Base-by-base conservation (phyloP, 441 rosid genomes). In the Breynia disticha region DNA sequence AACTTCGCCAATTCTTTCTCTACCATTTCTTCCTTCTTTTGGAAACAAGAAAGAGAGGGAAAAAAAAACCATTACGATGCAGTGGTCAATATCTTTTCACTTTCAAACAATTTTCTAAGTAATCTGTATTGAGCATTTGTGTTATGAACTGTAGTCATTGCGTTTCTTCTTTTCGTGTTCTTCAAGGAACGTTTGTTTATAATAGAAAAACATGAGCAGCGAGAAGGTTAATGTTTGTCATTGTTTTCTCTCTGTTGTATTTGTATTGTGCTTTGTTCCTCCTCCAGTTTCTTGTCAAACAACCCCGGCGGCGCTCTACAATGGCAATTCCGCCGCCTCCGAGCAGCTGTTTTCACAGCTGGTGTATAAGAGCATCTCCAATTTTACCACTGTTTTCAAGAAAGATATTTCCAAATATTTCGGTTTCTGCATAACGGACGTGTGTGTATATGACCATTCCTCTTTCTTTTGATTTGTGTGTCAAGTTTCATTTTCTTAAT, bases 401-500 rank as follows among this genome's bases (percentile, higher is more conserved):
- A 65, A 48, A 47, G 95, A 90, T 21, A 74, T 91, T 45, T 35
- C 61, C 47, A 63, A 79, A 61, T 52, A 88, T 37, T 79, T 84
- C 44, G 89, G 79, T 32, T 88, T 91, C 77, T 91, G 98, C 86
- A 78, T 91, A 18, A 70, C 79, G 57, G 85, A 91, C 81, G 75
- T 76, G 98, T 91, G 66, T 60, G 89, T 75, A 56, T 42, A 44
- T 19, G 7, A 9, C 7, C 5, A 7, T 6, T 1, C 0, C 28
- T 47, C n/a, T 43, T 16, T 39, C 46, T 24, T 32, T 37, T 17
- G 15, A 45, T 17, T 61, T 15, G 19, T 39, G 46, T 50, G 1
- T 28, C 1, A 16, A 1, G 35, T 28, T 28, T 28, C 35, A 28
- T n/a, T n/a, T 20, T 35, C 39, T 32, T 13, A 16, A 17, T 41